These are phyloP conservation scores for Beta corolliflora DNA, from an alignment of 179 eudicot species.

Conservation along the genomic window DNA sequence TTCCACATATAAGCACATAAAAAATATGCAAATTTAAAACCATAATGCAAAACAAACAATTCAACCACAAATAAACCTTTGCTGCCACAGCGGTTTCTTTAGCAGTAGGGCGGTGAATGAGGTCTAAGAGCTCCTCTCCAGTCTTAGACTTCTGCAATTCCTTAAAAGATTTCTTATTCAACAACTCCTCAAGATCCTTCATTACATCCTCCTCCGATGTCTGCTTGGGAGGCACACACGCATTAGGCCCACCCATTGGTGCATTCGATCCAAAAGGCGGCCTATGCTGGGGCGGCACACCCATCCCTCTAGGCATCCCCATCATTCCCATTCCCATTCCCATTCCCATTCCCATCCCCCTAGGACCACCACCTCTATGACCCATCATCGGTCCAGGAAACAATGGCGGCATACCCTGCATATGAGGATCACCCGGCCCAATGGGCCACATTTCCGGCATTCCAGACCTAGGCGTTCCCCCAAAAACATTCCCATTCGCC, in stretches of 20 bases:
- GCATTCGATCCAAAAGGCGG: conserved; percentile 47
- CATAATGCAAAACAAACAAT: neutral
- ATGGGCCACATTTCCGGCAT: conserved; percentile 59
- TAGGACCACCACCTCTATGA: conserved; percentile 29
- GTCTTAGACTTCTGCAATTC: conserved; percentile 91
- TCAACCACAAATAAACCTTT: conserved; percentile 45
- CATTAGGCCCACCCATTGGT: conserved; percentile 24
- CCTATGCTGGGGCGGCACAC: conserved; percentile 56
- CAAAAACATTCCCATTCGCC: conserved; percentile 29
- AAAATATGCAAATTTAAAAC: neutral
- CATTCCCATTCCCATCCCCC: no score
- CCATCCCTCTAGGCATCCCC: conserved; percentile 55
- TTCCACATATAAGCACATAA: neutral
- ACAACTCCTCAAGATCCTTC: conserved; percentile 86
- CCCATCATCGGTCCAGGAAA: conserved; percentile 47
- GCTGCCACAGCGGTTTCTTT: conserved; percentile 86
- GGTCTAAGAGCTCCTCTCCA: conserved; percentile 89
- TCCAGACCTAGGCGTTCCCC: conserved; percentile 44
- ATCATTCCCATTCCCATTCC: conserved; percentile 44
- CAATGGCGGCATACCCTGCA: conserved; percentile 39
- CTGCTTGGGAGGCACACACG: conserved; percentile 38
- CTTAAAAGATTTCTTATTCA: conserved; percentile 81
- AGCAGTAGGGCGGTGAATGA: conserved; percentile 84
- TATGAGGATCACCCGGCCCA: conserved; percentile 33
- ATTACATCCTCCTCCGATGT: conserved; percentile 78